A percentile compares a stretch with the other conserved stretches of the same genome.
phyloP scores from a whole-genome alignment of 148 eudicot species.

The Cornus controversa region DNA sequence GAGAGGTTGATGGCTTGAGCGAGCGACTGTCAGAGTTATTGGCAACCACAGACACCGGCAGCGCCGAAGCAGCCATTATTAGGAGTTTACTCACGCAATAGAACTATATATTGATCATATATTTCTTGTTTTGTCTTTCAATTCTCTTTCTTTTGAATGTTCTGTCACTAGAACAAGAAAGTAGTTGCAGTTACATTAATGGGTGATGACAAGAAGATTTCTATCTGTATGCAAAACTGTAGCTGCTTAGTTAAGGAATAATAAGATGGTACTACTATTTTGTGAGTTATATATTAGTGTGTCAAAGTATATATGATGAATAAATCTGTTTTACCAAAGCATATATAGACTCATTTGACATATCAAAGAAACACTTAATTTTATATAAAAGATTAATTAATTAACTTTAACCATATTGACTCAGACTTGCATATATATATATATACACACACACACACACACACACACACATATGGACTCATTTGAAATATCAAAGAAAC shows the following conservation, averaged over 20 bases:
- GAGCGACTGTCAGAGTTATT: conserved; percentile 43
- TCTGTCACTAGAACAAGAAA: conserved; percentile 2
- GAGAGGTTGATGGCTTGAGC: conserved; percentile 46
- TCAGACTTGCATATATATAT: no score
- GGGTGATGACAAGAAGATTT: conserved; percentile 12
- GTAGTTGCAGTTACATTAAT: not conserved
- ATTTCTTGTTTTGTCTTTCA: not conserved
- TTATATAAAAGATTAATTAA: no score
- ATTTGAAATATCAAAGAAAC: no score
- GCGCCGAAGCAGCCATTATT: conserved; percentile 42
- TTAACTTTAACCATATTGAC: no score
- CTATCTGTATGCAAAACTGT: not conserved
- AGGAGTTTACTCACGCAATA: conserved; percentile 46
- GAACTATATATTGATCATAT: not conserved
- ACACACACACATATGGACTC: no score
- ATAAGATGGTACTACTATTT: not conserved
- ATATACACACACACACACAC: no score
- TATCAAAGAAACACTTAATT: no score
- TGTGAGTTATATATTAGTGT: no score
- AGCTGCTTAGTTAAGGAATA: conserved; percentile 2
- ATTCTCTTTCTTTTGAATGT: not conserved
- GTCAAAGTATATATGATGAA: no score
- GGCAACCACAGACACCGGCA: conserved; percentile 28
- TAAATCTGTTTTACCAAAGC: no score
- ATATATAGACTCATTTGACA: no score